Evolutionary conservation across 2,329 filamentous ascomycete genomes (phyloP).

Genomic region (Corynespora cassiicola): DNA sequence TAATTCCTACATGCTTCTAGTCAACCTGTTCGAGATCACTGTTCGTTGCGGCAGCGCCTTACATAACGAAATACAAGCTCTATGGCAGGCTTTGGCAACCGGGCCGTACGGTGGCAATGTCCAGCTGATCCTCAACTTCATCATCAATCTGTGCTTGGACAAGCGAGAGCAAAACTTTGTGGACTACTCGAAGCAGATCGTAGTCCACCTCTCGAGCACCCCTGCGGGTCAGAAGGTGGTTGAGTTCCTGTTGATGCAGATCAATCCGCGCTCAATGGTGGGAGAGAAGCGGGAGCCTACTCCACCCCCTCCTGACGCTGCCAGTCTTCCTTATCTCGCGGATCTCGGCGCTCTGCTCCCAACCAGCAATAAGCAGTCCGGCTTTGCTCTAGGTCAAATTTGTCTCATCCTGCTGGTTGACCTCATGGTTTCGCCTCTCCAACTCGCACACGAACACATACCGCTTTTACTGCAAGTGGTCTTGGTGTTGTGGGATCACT

Average conservation of each 20-base stretch:
- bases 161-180: slow-evolving; percentile 97
- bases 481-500: slow-evolving; percentile 96
- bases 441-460: slow-evolving; percentile 78
- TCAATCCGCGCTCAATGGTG: slow-evolving; percentile 96
- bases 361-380: slow-evolving; percentile 56
- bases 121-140: slow-evolving; percentile 91
- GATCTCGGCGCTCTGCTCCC: slow-evolving; percentile 48
- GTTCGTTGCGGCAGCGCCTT: slow-evolving; percentile 87
- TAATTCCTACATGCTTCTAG: slow-evolving; percentile 90
- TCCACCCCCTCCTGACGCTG: slow-evolving; percentile 71
- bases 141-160: slow-evolving; percentile 92
- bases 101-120: slow-evolving; percentile 94
- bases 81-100: slow-evolving; percentile 96
- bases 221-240: slow-evolving; percentile 87
- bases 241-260: slow-evolving; percentile 89
- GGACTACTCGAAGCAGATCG: slow-evolving; percentile 96
- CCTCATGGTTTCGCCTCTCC: slow-evolving; percentile 90
- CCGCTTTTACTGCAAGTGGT: slow-evolving; percentile 89
- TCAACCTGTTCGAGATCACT: slow-evolving; percentile 95
- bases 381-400: slow-evolving; percentile 90
- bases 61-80: slow-evolving; percentile 94
- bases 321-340: slow-evolving; percentile 84
- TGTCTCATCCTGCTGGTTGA: slow-evolving; percentile 94
- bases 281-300: slow-evolving; percentile 72
- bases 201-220: slow-evolving; percentile 91